phyloP scores from a whole-genome alignment of 2,329 filamentous ascomycete species.

The Aspergillus spinulosporus region DNA sequence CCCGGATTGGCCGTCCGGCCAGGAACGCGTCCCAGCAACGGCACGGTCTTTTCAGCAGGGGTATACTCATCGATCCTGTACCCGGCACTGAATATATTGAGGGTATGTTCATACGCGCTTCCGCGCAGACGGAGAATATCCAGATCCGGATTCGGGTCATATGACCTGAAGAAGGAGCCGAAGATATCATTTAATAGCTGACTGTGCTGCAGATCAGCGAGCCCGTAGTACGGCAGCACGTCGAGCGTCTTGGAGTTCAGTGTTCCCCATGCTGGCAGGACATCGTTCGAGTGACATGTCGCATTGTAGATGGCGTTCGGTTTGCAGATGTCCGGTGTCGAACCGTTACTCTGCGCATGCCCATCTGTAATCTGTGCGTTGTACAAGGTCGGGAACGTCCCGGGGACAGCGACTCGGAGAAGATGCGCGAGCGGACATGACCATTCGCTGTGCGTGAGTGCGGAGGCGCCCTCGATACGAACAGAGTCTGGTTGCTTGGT shows the following conservation, averaged over 20 bases:
- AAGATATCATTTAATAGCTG: conserved; percentile 30
- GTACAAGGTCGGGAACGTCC: conserved; percentile 24
- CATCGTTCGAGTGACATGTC: conserved; percentile 29
- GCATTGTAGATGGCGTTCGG: conserved; percentile 30
- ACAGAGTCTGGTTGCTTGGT: conserved; percentile 20
- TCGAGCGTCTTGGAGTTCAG: conserved; percentile 27
- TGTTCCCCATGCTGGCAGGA: conserved; percentile 31
- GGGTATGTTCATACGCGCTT: conserved; percentile 24
- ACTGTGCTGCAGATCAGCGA: conserved; percentile 24
- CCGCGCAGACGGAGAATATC: conserved; percentile 22
- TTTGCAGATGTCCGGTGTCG: conserved; percentile 24
- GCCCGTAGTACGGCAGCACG: conserved; percentile 27
- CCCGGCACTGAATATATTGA: conserved; percentile 17
- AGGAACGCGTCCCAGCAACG: conserved; percentile 22
- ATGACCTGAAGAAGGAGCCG: conserved; percentile 24
- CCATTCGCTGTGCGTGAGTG: conserved; percentile 24
- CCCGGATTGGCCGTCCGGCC: conserved; percentile 16
- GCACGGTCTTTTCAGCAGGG: conserved; percentile 12
- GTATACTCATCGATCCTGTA: conserved; percentile 21
- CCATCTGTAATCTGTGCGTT: conserved; percentile 26
- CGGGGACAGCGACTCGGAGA: conserved; percentile 10
- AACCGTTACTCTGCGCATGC: conserved; percentile 23
- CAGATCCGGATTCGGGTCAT: conserved; percentile 25
- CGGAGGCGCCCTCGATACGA: conserved; percentile 19
- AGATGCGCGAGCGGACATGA: conserved; percentile 22